These are phyloP conservation scores for Teratosphaeria destructans DNA, from an alignment of 2,329 filamentous ascomycete genomes.

Conservation along the genomic window DNA sequence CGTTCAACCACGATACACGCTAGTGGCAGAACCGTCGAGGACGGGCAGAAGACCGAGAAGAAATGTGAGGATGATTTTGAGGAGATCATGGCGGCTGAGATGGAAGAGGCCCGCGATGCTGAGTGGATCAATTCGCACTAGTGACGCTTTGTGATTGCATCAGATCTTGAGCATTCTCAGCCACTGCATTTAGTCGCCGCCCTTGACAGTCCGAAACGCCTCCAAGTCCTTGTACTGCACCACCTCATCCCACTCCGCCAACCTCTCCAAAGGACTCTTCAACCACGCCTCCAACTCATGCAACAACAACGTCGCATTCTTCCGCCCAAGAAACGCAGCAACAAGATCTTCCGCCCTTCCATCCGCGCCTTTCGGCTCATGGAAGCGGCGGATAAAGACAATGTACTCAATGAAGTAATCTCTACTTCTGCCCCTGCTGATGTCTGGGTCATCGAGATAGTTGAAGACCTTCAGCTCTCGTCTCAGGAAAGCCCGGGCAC, in stretches of 20 bases:
- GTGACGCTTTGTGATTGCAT: no score
- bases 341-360: slow-evolving; percentile 74
- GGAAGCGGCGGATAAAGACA: slow-evolving; percentile 68
- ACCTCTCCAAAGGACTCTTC: slow-evolving; percentile 61
- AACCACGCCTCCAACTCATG: slow-evolving; percentile 80
- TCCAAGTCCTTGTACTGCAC: slow-evolving; percentile 53
- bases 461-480: slow-evolving; percentile 76
- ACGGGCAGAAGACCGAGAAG: background rate
- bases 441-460: slow-evolving; percentile 45
- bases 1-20: no score
- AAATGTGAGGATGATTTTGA: background rate
- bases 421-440: slow-evolving; percentile 16
- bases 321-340: slow-evolving; percentile 64
- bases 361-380: slow-evolving; percentile 68
- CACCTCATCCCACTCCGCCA: slow-evolving; percentile 69
- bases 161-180: no score
- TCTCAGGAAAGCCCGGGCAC: slow-evolving; percentile 70
- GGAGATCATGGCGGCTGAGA: background rate
- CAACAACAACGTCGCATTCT: slow-evolving; percentile 63
- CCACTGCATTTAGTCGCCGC: background rate
- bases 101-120: background rate
- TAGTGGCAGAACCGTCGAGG: background rate
- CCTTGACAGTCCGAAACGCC: background rate
- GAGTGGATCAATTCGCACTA: background rate
- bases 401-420: slow-evolving; percentile 84